Evolutionary conservation across 805 yeast species (phyloP), one percentile per base, ranked within the genome.

Genomic region (Cyberlindnera euphorbiiphila): DNA sequence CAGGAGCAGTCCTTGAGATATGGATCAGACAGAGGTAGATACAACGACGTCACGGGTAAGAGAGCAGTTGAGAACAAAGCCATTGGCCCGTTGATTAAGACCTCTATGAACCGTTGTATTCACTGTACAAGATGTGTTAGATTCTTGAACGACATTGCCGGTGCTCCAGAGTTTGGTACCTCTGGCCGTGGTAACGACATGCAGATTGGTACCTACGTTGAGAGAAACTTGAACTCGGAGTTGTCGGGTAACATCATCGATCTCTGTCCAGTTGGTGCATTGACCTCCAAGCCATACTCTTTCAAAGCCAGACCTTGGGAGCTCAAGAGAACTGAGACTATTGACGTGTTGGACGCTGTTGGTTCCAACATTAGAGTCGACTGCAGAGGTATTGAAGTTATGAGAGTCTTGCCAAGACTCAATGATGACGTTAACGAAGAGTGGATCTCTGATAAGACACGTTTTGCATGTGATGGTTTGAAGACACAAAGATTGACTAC

Each of bases 231-330:
- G 56, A 83, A 85, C 65, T 73, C 88, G 9, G 95, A 85, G 66
- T 66, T 85, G 68, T 80, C 89, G 32, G 95, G 95, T 56, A 85
- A 85, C 66, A 79, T 85, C 49, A 76, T 86, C 49, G 95, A 85
- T 61, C 71, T 85, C 50, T 85, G 95, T 67, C 95, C 95, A 15
- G 95, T 85, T 46, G 95, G 95, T 53, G 95, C 95, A 1, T 75
- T 85, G 53, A 86, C 95, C 24, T 78, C 86, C 20, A 86, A 86
- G 64, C 95, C 95, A 18, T 85, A 85, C 54, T 88, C 95, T n/a
- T 85, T 85, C 72, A 79, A 77, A 58, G 94, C 95, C 12, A 76
- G 95, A 59, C 95, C 95, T 21, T 85, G 95, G 95, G 95, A 85
- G 65, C 74, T 86, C 60, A 85, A 85, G 68, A 78, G 85, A 69